Conservation (phyloP, 805 yeast species). For the Teunomyces panamensis region DNA sequence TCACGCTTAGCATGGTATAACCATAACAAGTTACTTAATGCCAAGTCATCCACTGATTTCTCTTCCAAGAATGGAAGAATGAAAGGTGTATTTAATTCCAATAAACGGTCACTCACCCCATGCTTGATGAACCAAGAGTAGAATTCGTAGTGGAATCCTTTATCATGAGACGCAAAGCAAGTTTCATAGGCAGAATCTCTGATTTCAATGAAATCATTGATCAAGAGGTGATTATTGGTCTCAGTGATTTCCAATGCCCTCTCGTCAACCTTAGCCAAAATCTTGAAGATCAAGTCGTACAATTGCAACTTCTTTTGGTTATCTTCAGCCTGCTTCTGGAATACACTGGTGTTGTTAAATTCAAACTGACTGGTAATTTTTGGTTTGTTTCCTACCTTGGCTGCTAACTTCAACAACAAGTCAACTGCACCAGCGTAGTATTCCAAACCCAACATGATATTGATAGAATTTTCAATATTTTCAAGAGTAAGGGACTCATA, state of each 20-base stretch:
- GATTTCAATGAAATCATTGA: slow-evolving; percentile 52
- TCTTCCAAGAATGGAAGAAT: slow-evolving; percentile 75
- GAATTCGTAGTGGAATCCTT: slow-evolving; percentile 84
- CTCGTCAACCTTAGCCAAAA: slow-evolving; percentile 69
- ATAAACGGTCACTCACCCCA: slow-evolving; percentile 70
- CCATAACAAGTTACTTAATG: slow-evolving; percentile 84
- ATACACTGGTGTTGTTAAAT: slow-evolving; percentile 6
- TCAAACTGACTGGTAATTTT: slow-evolving; percentile 8
- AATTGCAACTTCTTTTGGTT: slow-evolving; percentile 30
- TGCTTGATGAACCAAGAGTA: slow-evolving; percentile 89
- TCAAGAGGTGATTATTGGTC: slow-evolving; percentile 34
- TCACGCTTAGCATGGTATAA: slow-evolving; percentile 81
- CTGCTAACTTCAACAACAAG: slow-evolving; percentile 73
- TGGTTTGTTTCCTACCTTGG: slow-evolving; percentile 43
- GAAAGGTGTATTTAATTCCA: slow-evolving; percentile 79
- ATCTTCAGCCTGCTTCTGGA: slow-evolving; percentile 8
- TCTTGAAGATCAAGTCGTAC: slow-evolving; percentile 72
- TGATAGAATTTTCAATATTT: slow-evolving; percentile 75
- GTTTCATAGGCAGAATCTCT: slow-evolving; percentile 72
- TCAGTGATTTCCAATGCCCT: slow-evolving; percentile 48
- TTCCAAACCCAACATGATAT: slow-evolving; percentile 72
- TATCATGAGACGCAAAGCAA: slow-evolving; percentile 73
- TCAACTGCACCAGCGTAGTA: slow-evolving; percentile 84
- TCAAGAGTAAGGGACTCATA: slow-evolving; percentile 76
- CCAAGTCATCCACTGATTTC: slow-evolving; percentile 58